Base-by-base conservation (phyloP, 352 stramenopile species). In the Phytophthora aleatoria region DNA sequence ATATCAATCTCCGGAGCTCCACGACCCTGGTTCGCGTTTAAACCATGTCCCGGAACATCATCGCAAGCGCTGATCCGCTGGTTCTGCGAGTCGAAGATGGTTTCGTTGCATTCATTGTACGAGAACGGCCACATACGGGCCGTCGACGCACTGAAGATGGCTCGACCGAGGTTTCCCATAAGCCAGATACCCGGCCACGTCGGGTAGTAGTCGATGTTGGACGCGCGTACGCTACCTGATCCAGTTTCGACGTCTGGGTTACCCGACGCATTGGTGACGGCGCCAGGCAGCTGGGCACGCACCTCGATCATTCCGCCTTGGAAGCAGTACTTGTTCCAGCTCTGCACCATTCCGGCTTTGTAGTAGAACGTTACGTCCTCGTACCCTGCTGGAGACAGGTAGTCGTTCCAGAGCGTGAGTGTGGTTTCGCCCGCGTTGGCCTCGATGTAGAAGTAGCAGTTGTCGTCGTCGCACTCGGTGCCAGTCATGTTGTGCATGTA, bases 1-100 rank as follows among this genome's bases (percentile, higher is more conserved):
- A 99, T 79, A 80, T 99, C 95, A 64, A 99, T 99, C 69, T 99
- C 96, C 0, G 96, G 96, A 24, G 95, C 92, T 28, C 96, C 96
- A 5, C 96, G 85, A 11, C 95, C 96, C 51, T 89, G 72, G 47
- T 92, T 85, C 0, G 85, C 65, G 78, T 98, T 88, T 64, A 99
- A 60, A 0, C 95, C 95, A 55, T 81, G 95, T 33, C 98, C 96
- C 35, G 97, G 95, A 50, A 92, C 78, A 6, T 73, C 61, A 52
- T 98, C 94, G 68, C 96, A 99, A 0, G 89, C 96, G 30, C 75
- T 96, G 59, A 94, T 94, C 3, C 81, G 77, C 50, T 94, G 85
- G 60, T 90, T 90, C 43, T 64, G 65, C n/a, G 74, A 69, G n/a
- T 75, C 76, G 56, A 91, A 91, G 11, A 83, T 67, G 0, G 64